phyloP scores from a whole-genome alignment of 2,329 filamentous ascomycete species.

The Talaromyces sp. region DNA sequence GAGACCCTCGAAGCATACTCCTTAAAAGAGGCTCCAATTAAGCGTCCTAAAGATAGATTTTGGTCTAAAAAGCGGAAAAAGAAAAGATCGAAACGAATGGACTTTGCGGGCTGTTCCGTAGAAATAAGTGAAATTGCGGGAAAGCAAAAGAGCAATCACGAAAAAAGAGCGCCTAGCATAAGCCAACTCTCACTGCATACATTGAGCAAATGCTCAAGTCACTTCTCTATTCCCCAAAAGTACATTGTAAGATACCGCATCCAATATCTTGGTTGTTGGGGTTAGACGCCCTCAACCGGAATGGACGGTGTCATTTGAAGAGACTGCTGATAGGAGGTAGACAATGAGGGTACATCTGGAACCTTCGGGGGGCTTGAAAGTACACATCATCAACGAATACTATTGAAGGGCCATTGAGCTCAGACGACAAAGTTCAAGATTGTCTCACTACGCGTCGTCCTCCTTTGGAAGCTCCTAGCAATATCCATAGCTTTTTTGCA shows the following conservation, averaged over 20 bases:
- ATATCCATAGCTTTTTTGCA: conserved; percentile 21
- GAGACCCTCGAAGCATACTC: not conserved
- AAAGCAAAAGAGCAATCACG: not conserved
- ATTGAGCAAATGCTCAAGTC: conserved; percentile 7
- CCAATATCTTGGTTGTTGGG: not conserved
- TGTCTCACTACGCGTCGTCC: conserved; percentile 17
- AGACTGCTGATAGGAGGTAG: conserved; percentile 18
- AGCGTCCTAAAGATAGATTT: not conserved
- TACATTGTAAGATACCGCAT: conserved; percentile 8
- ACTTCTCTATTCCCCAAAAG: conserved; percentile 6
- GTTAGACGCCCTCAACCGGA: conserved; percentile 12
- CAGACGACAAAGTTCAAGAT: conserved; percentile 11
- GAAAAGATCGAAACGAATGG: not conserved
- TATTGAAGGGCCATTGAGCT: conserved; percentile 19
- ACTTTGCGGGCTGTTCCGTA: conserved; percentile 1
- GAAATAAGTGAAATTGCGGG: conserved; percentile 6
- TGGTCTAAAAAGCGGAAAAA: not conserved
- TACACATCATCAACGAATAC: conserved; percentile 12
- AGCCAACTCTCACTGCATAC: conserved; percentile 9
- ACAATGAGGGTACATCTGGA: conserved; percentile 10
- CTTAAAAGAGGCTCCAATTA: not conserved
- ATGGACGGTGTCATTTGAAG: conserved; percentile 14
- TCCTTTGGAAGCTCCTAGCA: conserved; percentile 11
- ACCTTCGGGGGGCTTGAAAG: conserved; percentile 7
- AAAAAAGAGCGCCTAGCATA: conserved; percentile 1